These are phyloP conservation scores for Rosellinia necatrix DNA, from an alignment of 2,329 filamentous ascomycete genomes.

Conservation along the genomic window DNA sequence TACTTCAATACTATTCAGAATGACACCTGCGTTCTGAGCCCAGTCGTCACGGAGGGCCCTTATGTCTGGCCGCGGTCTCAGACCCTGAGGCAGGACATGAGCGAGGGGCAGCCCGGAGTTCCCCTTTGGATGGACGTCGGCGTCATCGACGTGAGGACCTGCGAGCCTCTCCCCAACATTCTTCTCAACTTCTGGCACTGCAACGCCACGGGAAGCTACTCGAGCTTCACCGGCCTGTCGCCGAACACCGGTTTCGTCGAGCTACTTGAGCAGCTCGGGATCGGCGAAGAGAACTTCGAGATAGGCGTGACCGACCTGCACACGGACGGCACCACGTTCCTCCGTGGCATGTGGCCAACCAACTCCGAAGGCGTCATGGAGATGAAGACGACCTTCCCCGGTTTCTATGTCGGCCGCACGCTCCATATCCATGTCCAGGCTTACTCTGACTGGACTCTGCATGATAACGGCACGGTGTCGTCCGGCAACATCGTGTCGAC, in stretches of 20 bases:
- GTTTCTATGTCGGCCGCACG: constrained; percentile 33
- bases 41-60: constrained; percentile 22
- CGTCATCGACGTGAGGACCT: constrained; percentile 41
- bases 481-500: constrained; percentile 26
- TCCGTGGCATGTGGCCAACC: constrained; percentile 39
- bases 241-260: constrained; percentile 39
- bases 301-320: constrained; percentile 29
- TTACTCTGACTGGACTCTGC: constrained; percentile 28
- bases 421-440: constrained; percentile 33
- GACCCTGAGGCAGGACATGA: constrained; percentile 31
- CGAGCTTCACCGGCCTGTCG: constrained; percentile 36
- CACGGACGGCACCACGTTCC: constrained; percentile 39
- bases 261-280: constrained; percentile 39
- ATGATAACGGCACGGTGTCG: constrained; percentile 26
- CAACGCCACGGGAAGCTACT: constrained; percentile 41
- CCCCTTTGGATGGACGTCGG: constrained; percentile 42
- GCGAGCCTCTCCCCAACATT: constrained; percentile 37
- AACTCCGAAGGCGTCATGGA: constrained; percentile 36
- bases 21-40: constrained; percentile 30
- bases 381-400: constrained; percentile 33
- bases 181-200: constrained; percentile 43
- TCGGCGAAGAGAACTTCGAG: constrained; percentile 30
- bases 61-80: constrained; percentile 34
- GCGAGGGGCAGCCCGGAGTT: constrained; percentile 22
- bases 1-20: constrained; percentile 30